Conservation (phyloP, 2,329 filamentous ascomycete genomes). For the Annulohypoxylon truncatum region DNA sequence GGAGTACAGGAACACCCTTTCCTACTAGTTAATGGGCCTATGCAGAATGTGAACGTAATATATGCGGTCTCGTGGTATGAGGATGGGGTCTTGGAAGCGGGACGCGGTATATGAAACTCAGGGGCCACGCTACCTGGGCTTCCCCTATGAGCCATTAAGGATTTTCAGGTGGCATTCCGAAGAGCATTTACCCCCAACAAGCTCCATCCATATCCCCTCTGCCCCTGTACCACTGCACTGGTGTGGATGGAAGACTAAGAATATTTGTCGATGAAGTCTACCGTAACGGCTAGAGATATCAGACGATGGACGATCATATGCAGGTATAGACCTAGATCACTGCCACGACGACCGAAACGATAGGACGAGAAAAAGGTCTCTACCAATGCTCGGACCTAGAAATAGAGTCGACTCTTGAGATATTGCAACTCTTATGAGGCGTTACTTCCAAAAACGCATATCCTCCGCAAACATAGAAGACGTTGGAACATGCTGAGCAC, state of each 20-base stretch:
- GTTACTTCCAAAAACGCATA: constrained; percentile 15
- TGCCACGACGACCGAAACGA: constrained; percentile 4
- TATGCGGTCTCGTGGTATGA: constrained; percentile 21
- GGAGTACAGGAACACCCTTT: constrained; percentile 17
- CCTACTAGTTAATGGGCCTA: background rate
- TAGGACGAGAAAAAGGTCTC: constrained; percentile 12
- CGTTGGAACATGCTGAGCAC: constrained; percentile 22
- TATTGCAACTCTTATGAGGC: constrained; percentile 27
- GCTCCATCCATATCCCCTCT: background rate
- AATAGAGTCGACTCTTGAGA: constrained; percentile 27
- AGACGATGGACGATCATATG: constrained; percentile 12
- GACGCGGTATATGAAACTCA: constrained; percentile 32
- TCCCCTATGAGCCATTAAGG: background rate
- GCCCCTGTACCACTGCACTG: constrained; percentile 14
- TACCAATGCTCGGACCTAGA: constrained; percentile 18
- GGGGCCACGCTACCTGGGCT: constrained; percentile 27
- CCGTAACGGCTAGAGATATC: constrained; percentile 10
- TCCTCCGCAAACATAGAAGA: constrained; percentile 8
- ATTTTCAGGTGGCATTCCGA: constrained; percentile 14
- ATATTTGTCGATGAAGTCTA: constrained; percentile 12
- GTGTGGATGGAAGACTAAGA: constrained; percentile 24
- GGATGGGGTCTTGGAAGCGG: constrained; percentile 26
- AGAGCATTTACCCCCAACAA: constrained; percentile 7
- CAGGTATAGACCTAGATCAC: constrained; percentile 11
- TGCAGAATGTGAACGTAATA: constrained; percentile 16